Evolutionary conservation across 257 asterid species (phyloP), one percentile per base, ranked within the genome.

Genomic region (Capsicum chinense): DNA sequence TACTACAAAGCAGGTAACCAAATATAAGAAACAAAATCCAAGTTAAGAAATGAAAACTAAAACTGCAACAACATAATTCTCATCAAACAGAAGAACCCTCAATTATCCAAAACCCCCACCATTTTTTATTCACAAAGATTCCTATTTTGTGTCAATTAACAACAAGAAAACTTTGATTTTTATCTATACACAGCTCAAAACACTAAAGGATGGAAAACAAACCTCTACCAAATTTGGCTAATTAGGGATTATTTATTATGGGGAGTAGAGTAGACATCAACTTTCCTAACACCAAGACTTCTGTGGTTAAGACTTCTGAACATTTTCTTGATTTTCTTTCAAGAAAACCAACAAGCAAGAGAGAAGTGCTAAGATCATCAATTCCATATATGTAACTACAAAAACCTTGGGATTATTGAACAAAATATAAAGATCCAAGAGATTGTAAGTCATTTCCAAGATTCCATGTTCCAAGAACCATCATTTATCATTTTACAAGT

Each of bases 361-460:
- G 5, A 59, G 11, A n/a, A n/a, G 33, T 59, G 5, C 44, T 39
- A 39, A 39, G 44, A 39, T 39, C 44, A 39, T 54, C 81, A 78
- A n/a, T 54, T 21, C 56, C 16, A 76, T 9, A 81, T 44, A 59
- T 80, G 47, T 56, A 63, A 21, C 14, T 1, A 79, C 12, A 54
- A 26, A 74, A 56, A 62, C 3, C 5, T 5, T 63, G 26, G 70
- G 42, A 63, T 69, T 69, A 37, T 39, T 54, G 26, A 76, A 52
- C 48, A 76, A 76, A 7, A 52, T 76, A 48, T 26, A 52, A 76
- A 76, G 48, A 76, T 52, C 81, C 81, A 76, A 76, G 14, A 76
- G 13, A 76, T 0, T 21, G 26, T 76, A n/a, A 76, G 3, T 10
- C 62, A 26, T 76, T 21, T 52, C 8, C 3, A 74, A 74, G 14